These are phyloP conservation scores for Galeopsis tetrahit DNA, from an alignment of 257 asterid genomes.

Conservation along the genomic window DNA sequence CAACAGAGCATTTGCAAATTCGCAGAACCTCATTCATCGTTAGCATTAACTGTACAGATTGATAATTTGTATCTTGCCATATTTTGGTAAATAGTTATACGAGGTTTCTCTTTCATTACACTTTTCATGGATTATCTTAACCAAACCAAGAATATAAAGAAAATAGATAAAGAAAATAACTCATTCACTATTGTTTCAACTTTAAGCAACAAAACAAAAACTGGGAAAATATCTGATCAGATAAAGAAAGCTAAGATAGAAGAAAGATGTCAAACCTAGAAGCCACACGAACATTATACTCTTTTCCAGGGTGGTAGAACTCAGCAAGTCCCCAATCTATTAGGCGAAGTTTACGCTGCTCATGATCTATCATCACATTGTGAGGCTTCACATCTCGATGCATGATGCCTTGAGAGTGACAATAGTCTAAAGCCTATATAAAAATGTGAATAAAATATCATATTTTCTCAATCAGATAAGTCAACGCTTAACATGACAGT, in stretches of 20 bases:
- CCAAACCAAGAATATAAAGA: neutral
- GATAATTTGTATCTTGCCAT: neutral
- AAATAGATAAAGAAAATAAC: constrained; percentile 8
- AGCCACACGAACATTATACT: constrained; percentile 69
- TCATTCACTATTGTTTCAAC: neutral
- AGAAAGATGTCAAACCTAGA: constrained; percentile 53
- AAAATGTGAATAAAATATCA: neutral
- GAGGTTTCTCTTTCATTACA: neutral
- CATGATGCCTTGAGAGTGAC: constrained; percentile 77
- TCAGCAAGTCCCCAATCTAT: constrained; percentile 78
- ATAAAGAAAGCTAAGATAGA: constrained; percentile 9
- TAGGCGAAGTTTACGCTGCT: constrained; percentile 61
- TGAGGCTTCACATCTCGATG: constrained; percentile 77
- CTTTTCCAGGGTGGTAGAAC: constrained; percentile 68
- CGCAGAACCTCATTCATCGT: neutral
- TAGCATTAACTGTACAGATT: neutral
- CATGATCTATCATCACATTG: constrained; percentile 72
- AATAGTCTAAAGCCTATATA: constrained; percentile 62
- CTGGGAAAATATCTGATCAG: constrained; percentile 9
- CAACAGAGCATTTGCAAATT: neutral
- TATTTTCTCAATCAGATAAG: constrained; percentile 24
- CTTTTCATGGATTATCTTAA: neutral
- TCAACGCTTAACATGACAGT: constrained; percentile 13
- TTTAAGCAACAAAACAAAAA: neutral
- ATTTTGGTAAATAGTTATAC: neutral